Conservation (phyloP, 2,329 filamentous ascomycete genomes). For the Ophiostoma novo-ulmi region DNA sequence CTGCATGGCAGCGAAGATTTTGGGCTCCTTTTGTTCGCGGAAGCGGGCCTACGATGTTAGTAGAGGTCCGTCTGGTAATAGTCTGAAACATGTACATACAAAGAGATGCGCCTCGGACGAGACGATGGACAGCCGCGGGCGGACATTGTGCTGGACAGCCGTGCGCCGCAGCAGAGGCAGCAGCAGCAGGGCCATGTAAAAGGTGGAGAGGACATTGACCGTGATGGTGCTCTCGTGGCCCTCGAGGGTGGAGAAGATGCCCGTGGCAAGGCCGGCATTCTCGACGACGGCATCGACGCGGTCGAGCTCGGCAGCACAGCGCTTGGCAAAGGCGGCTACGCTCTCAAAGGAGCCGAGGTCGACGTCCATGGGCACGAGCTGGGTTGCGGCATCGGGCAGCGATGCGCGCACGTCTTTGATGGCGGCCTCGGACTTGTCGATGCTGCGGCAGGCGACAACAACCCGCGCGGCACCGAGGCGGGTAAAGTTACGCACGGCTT, state of each 20-base stretch:
- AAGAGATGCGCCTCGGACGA: constrained; percentile 38
- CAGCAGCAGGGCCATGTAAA: constrained; percentile 41
- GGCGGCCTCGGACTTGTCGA: constrained; percentile 38
- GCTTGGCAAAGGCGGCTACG: constrained; percentile 40
- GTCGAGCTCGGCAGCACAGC: constrained; percentile 32
- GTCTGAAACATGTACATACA: constrained; percentile 25
- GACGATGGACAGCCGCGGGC: constrained; percentile 38
- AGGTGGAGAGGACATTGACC: constrained; percentile 46
- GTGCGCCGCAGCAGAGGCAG: constrained; percentile 41
- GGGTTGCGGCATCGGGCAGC: constrained; percentile 22
- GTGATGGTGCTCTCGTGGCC: constrained; percentile 42
- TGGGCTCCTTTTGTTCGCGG: constrained; percentile 31
- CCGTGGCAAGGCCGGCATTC: constrained; percentile 38
- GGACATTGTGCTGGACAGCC: constrained; percentile 33
- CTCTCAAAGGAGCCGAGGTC: constrained; percentile 46
- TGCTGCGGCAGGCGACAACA: constrained; percentile 38
- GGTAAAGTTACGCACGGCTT: constrained; percentile 38
- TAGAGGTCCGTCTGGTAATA: neutral
- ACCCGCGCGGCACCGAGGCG: constrained; percentile 37
- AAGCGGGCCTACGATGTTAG: constrained; percentile 33
- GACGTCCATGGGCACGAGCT: constrained; percentile 46
- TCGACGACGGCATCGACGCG: constrained; percentile 42
- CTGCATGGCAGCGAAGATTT: constrained; percentile 36
- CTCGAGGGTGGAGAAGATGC: constrained; percentile 23
- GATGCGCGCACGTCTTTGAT: constrained; percentile 35